Conservation (phyloP, 2,329 filamentous ascomycete species). For the Fusarium goolgardi region DNA sequence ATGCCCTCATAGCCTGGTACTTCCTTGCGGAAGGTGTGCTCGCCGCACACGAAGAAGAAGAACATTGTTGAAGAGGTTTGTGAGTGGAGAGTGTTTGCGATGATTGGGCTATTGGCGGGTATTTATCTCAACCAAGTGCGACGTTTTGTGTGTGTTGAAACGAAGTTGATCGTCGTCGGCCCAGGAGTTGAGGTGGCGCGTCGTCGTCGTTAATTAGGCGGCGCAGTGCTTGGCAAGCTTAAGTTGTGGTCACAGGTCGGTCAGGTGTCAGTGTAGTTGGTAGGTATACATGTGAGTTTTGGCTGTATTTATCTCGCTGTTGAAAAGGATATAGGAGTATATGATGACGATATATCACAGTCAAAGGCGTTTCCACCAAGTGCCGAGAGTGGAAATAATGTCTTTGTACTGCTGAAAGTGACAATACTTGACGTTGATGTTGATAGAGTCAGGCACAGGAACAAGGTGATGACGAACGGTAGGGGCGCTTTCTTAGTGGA, state of each 20-base stretch:
- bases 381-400: background rate
- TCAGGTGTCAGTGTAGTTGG: conserved; percentile 3
- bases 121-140: background rate
- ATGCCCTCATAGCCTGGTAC: conserved; percentile 71
- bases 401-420: background rate
- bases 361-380: background rate
- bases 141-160: conserved; percentile 14
- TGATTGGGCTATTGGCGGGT: background rate
- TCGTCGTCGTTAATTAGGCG: conserved; percentile 35
- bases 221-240: conserved; percentile 41
- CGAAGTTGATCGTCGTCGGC: conserved; percentile 1
- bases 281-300: background rate
- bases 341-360: background rate
- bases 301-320: background rate
- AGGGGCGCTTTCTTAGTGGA: conserved; percentile 23
- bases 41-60: conserved; percentile 71
- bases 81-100: background rate
- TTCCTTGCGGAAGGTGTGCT: conserved; percentile 70
- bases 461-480: conserved; percentile 36
- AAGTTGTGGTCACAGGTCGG: conserved; percentile 16
- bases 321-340: background rate
- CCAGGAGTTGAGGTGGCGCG: conserved; percentile 24
- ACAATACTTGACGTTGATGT: background rate
- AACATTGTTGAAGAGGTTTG: conserved; percentile 59
- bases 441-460: conserved; percentile 10